Evolutionary conservation across 192 early-diverging fungal species (phyloP), one percentile per base, ranked within the genome.

Genomic region (Entomortierella chlamydospora): DNA sequence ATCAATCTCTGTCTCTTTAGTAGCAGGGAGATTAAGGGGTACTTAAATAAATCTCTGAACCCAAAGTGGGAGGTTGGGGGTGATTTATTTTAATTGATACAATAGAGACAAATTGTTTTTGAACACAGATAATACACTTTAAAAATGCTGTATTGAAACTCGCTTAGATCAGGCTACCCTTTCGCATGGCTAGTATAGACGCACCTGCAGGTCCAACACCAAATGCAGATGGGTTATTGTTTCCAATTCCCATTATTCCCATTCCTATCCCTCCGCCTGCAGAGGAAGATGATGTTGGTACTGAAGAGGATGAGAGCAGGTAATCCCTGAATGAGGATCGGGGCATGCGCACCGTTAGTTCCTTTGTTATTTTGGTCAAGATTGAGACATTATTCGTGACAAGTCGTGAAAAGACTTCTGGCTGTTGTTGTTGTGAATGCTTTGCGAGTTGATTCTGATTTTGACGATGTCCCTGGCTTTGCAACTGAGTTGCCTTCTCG

Each of bases 321-420:
- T 63, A 59, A 4, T 78, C 74, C 10, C 74, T 42, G 56, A 70
- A 78, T 23, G 74, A 78, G 6, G 74, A 78, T 12, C 74, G 52
- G 4, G 66, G 74, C 74, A 70, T 78, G 1, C 74, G 59, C 47
- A 78, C 55, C 37, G 67, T 78, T 30, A 78, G 56, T 13, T 78
- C 74, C 34, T 70, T 69, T n/a, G 74, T 78, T 29, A 69, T 70
- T 56, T 70, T 78, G 22, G 74, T 78, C 41, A 78, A 28, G 23
- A 70, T 70, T 29, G 74, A 78, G 5, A 78, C 67, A 49, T 78
- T 69, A 4, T 66, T 78, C 49, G 51, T 69, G 12, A 78, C 74
- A 52, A 70, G 67, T 41, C 67, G 59, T 37, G 74, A 78, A 59
- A 78, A 78, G 54, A 78, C 59, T 33, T 78, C 58, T 13, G 58